These are phyloP conservation scores for Lepiota brunneoincarnata DNA, from an alignment of 768 basidiomycete genomes.

Conservation along the genomic window DNA sequence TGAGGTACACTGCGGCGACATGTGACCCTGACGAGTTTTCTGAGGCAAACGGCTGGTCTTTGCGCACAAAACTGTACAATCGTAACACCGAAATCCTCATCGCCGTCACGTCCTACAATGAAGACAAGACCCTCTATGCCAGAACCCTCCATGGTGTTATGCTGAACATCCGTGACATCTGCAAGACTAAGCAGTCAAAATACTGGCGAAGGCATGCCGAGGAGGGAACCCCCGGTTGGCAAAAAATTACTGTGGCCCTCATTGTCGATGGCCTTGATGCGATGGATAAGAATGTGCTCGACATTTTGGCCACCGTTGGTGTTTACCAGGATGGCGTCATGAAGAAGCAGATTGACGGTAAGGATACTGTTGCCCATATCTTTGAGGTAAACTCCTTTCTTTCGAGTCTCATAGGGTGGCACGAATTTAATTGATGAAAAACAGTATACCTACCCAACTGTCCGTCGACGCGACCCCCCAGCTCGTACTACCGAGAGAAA, in stretches of 20 bases:
- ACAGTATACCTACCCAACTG: slow-evolving; percentile 94
- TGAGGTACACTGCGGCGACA: slow-evolving; percentile 93
- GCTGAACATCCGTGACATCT: slow-evolving; percentile 97
- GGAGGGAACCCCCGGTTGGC: slow-evolving; percentile 86
- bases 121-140: slow-evolving; percentile 89
- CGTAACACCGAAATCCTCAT: slow-evolving; percentile 93
- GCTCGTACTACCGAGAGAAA: slow-evolving; percentile 84
- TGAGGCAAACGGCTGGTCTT: slow-evolving; percentile 76
- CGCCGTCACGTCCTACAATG: slow-evolving; percentile 91
- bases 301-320: slow-evolving; percentile 85
- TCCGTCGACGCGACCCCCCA: slow-evolving; percentile 90
- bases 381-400: slow-evolving; percentile 65
- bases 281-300: slow-evolving; percentile 94
- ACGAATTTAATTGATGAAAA: not conserved
- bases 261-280: slow-evolving; percentile 92
- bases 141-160: slow-evolving; percentile 94
- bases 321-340: slow-evolving; percentile 95
- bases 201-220: slow-evolving; percentile 85
- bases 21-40: slow-evolving; percentile 89
- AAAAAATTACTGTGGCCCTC: slow-evolving; percentile 85
- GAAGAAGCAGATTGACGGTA: slow-evolving; percentile 89
- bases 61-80: slow-evolving; percentile 82
- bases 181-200: slow-evolving; percentile 92
- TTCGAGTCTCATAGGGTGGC: not conserved
- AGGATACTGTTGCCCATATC: slow-evolving; percentile 90